phyloP scores from a whole-genome alignment of 2,329 filamentous ascomycete genomes.

The Gliomastix tumulicola region DNA sequence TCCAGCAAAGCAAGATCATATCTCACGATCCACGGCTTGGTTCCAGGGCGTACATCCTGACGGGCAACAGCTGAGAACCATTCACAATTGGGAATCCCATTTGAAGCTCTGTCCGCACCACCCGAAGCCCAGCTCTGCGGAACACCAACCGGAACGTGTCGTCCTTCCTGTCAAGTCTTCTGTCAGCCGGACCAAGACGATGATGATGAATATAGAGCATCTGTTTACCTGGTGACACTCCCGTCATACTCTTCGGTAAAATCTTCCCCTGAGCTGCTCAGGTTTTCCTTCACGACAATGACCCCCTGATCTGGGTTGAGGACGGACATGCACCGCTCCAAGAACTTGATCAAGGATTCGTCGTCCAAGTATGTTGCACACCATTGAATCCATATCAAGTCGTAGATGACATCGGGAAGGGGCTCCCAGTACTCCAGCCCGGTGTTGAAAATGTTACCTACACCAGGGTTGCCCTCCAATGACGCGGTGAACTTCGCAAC shows the following conservation, averaged over 20 bases:
- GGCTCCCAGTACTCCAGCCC: slow-evolving; percentile 67
- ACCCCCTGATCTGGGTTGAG: slow-evolving; percentile 19
- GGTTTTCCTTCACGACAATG: slow-evolving; percentile 58
- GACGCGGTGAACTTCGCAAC: slow-evolving; percentile 70
- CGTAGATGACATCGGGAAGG: slow-evolving; percentile 46
- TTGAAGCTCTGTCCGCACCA: slow-evolving; percentile 69
- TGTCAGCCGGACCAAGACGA: neutral
- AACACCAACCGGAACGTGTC: slow-evolving; percentile 66
- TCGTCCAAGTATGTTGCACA: slow-evolving; percentile 80
- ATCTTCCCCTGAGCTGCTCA: slow-evolving; percentile 49
- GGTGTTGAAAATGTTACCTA: slow-evolving; percentile 59
- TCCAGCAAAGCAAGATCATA: too few relatives aligned
- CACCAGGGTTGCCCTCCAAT: slow-evolving; percentile 49
- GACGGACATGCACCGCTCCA: slow-evolving; percentile 50
- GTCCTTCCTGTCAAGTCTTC: slow-evolving; percentile 47
- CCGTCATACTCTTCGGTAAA: slow-evolving; percentile 70
- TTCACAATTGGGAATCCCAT: slow-evolving; percentile 58
- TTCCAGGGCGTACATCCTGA: slow-evolving; percentile 71
- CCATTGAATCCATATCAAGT: slow-evolving; percentile 88
- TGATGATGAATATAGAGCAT: neutral
- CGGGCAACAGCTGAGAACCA: slow-evolving; percentile 49
- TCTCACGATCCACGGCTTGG: too few relatives aligned
- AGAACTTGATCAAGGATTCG: slow-evolving; percentile 59
- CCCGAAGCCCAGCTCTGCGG: slow-evolving; percentile 55
- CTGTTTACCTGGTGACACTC: slow-evolving; percentile 59